Conservation (phyloP, 2,329 filamentous ascomycete species). For the Diaporthe batatas region DNA sequence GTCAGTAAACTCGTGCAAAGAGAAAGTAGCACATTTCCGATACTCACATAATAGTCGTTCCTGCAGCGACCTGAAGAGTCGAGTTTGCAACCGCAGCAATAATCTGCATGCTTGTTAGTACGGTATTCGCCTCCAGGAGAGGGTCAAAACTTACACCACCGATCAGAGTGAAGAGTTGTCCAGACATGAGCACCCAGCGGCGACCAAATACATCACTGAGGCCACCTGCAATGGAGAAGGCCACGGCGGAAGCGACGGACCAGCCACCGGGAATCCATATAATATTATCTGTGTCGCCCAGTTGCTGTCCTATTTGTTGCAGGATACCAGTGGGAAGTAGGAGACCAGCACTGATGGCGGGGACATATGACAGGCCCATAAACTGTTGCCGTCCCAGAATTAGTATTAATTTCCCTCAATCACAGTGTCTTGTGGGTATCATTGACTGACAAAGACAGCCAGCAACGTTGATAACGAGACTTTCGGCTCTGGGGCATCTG, state of each 20-base stretch:
- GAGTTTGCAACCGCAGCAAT: constrained; percentile 47
- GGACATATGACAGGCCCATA: constrained; percentile 38
- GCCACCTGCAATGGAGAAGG: constrained; percentile 43
- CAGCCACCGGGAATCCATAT: constrained; percentile 46
- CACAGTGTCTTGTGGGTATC: too few relatives aligned
- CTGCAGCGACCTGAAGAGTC: constrained; percentile 47
- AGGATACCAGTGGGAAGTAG: constrained; percentile 46
- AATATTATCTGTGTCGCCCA: constrained; percentile 44
- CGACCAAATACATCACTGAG: constrained; percentile 44
- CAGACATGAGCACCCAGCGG: constrained; percentile 42
- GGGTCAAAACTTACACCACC: constrained; percentile 34
- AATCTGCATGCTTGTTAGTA: constrained; percentile 42
- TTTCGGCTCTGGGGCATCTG: constrained; percentile 11
- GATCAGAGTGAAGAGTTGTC: constrained; percentile 42
- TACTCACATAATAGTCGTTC: constrained; percentile 47
- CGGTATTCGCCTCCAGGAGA: too few relatives aligned
- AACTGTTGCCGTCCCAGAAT: constrained; percentile 24
- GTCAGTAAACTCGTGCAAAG: background rate
- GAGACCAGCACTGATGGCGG: constrained; percentile 41
- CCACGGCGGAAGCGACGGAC: constrained; percentile 42
- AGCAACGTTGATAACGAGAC: constrained; percentile 34
- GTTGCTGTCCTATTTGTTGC: constrained; percentile 45
- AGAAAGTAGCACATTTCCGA: too few relatives aligned
- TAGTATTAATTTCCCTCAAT: background rate
- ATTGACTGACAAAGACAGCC: constrained; percentile 38